Evolutionary conservation across 148 eudicot species (phyloP).

Genomic region (Simmondsia chinensis): DNA sequence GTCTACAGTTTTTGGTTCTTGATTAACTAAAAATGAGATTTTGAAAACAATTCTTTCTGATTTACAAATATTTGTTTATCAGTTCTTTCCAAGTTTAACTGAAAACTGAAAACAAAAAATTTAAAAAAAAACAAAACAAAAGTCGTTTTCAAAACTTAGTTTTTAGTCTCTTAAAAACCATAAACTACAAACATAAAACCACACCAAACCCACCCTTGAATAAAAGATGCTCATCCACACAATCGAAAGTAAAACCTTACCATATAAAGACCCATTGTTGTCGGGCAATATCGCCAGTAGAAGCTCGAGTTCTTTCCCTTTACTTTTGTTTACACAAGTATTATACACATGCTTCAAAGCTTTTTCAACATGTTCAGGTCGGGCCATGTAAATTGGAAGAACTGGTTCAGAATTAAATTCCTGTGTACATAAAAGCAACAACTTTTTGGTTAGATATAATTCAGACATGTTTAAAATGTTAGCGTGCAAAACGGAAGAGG

Average conservation of each 20-base stretch:
- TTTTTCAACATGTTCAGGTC: slow-evolving; percentile 71
- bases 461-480: too few relatives aligned
- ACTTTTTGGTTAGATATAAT: not conserved
- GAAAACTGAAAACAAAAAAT: too few relatives aligned
- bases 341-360: slow-evolving; percentile 45
- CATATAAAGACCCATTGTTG: slow-evolving; percentile 79
- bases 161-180: too few relatives aligned
- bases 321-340: slow-evolving; percentile 29
- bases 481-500: not conserved
- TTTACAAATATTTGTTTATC: too few relatives aligned
- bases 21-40: too few relatives aligned
- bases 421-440: slow-evolving; percentile 12
- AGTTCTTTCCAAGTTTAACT: too few relatives aligned
- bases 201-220: not conserved
- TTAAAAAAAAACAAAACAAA: too few relatives aligned
- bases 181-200: not conserved
- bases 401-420: slow-evolving; percentile 51
- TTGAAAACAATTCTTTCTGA: too few relatives aligned
- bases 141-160: too few relatives aligned
- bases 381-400: slow-evolving; percentile 34
- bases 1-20: too few relatives aligned
- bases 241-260: too few relatives aligned
- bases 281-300: slow-evolving; percentile 73
- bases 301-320: slow-evolving; percentile 57
- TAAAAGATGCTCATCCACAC: too few relatives aligned